phyloP scores from a whole-genome alignment of 805 yeast species.

The Kazachstania psychrophila region DNA sequence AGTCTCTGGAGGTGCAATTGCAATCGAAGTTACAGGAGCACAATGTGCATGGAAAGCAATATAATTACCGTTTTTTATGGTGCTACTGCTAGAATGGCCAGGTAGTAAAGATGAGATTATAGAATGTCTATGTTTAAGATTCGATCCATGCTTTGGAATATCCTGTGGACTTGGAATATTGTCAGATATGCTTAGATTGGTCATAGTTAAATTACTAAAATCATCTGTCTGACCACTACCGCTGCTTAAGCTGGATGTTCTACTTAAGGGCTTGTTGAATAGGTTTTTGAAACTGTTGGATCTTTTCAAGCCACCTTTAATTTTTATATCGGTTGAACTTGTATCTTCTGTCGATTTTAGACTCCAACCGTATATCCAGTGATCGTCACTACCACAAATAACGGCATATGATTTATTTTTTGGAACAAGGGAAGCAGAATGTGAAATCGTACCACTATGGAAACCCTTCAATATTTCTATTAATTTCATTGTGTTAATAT shows the following conservation, averaged over 20 bases:
- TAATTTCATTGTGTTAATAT: constrained; percentile 42
- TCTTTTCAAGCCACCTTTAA: constrained; percentile 5
- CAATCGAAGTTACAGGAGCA: constrained; percentile 61
- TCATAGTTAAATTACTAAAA: neutral
- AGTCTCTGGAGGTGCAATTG: constrained; percentile 68
- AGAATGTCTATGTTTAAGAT: constrained; percentile 4
- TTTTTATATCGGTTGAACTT: neutral
- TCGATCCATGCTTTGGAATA: neutral
- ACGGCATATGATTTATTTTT: constrained; percentile 22
- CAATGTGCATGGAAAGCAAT: constrained; percentile 70
- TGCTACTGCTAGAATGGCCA: neutral
- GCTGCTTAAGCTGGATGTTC: constrained; percentile 7
- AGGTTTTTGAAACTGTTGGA: constrained; percentile 12
- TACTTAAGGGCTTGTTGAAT: constrained; percentile 7
- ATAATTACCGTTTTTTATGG: constrained; percentile 41
- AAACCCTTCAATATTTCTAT: constrained; percentile 67
- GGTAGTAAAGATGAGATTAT: neutral
- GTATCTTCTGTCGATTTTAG: constrained; percentile 20
- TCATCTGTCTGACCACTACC: constrained; percentile 1
- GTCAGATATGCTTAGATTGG: neutral
- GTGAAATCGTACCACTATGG: constrained; percentile 60
- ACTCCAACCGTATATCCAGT: constrained; percentile 78
- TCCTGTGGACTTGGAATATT: neutral
- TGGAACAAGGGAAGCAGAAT: constrained; percentile 39
- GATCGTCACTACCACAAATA: constrained; percentile 80